Base-by-base conservation (phyloP, 768 basidiomycete species). In the Tulasnella sp. region DNA sequence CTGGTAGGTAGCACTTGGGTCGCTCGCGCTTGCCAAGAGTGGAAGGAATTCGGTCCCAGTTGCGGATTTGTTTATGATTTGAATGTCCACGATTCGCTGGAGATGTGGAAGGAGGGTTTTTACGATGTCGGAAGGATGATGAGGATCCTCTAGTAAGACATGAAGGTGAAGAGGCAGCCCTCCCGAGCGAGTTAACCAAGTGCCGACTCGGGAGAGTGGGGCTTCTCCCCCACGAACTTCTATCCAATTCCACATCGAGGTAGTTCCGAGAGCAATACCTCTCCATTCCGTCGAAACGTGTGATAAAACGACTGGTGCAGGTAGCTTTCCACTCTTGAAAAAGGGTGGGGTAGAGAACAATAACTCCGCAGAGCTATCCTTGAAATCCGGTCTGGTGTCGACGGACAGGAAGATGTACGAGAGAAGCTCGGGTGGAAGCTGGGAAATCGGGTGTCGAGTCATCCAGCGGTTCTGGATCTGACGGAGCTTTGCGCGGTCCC, bases 401-500 rank as follows among this genome's bases (percentile, higher is more conserved):
- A 40, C n/a, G 39, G 42, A 13, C 10, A 40, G 29, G 7, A 73
- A 48, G 0, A 73, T 29, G 61, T 29, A 26, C 13, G 71, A 48
- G 20, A 73, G 71, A 48, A 73, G 71, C 26, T 40, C 46, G 32
- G 71, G 71, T 15, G 46, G 71, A 18, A 48, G 71, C 37, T 26
- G 35, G 71, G 46, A 42, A 16, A 73, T 40, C 0, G 71, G 71
- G 16, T 42, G 71, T 13, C 39, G 71, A 35, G 32, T 26, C 2
- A 40, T 29, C 40, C 71, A 48, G 39, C 71, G 71, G 71, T 40
- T 67, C 5, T 35, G 61, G 5, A 67, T 10, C 61, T 32, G 29
- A 3, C 71, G 71, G 71, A 73, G 46, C 46, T 26, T 73, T 40
- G 71, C 71, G 7, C 46, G 39, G 40, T 73, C 71, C 29, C 46